Evolutionary conservation across 176 grass and related monocot genomes (phyloP), one percentile per base, ranked within the genome.

Genomic region (Neostapfia colusana): DNA sequence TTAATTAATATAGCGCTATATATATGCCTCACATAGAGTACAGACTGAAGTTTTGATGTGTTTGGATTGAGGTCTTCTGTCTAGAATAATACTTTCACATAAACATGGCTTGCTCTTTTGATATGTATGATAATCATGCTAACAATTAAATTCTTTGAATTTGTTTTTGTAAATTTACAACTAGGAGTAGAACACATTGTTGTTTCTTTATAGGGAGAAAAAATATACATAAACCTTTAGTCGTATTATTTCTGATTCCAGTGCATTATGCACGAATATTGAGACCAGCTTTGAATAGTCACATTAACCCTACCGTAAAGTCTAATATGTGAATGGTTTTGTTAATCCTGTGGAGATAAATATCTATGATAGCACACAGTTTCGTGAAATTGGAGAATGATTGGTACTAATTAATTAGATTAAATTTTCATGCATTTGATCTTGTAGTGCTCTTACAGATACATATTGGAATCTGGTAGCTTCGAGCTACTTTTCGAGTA

Each of bases 391-490:
- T 45, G 40, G 28, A 75, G 10, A 23, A 0, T 23, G 7, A 24
- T 10, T 53, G 49, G 12, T 43, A 4, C 42, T 67, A 74, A 80
- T 74, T 24, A 70, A 64, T 76, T 45, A 55, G 23, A 85, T 81
- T 93, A 70, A 80, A 88, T 88, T 81, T 93, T 4, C 79, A 88
- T 88, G 76, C 78, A 93, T 93, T 84, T 93, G 89, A 93, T 84
- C 90, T 90, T 89, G 86, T 93, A 78, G 71, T 93, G 81, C 83
- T 94, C 75, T 99, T 99, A 92, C 96, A 99, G 96, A 99, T 94
- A 94, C 79, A 90, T 99, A 81, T 67, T 99, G 74, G 91, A 88
- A 78, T 99, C 95, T 74, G 79, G 73, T 82, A 99, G 92, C 89
- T 99, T 99, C 26, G 96, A 95, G 38, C 86, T 99, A 41, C 92